Evolutionary conservation across 306 rosid genomes (phyloP), one percentile per base, ranked within the genome.

Genomic region (Begonia fuchsioides): DNA sequence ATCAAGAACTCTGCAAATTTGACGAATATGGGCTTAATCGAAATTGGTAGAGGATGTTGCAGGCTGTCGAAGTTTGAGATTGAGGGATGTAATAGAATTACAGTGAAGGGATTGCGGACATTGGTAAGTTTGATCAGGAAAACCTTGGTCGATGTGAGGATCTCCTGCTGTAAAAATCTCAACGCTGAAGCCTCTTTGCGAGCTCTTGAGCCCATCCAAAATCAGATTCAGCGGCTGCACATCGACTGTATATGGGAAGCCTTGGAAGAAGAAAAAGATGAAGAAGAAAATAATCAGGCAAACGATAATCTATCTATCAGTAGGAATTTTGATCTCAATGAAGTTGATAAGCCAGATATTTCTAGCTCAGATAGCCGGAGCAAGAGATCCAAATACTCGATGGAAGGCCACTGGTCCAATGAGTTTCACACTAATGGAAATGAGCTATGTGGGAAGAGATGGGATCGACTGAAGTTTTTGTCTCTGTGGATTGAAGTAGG

Each of bases 401-500:
- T 38, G 1, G 80, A 57, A 32, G 57, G 15, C 13, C 71, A 43
- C 17, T 67, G 65, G 66, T 68, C 60, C 2, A 1, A 53, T 60
- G 57, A 60, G 51, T 45, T 47, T 13, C 11, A 58, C 8, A 12
- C 52, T 50, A 69, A 66, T 50, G 79, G 68, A 17, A 70, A 64
- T 55, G 82, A 66, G 52, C 62, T 38, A 41, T 57, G 60, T 70
- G 48, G 60, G 53, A 69, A 72, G 61, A 58, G 72, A 52, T 80
- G 95, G 96, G 88, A 78, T 40, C 63, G 57, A 65, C 61, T 83
- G 49, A 60, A 45, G 32, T 76, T 65, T 50, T 86, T 88, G 2
- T 83, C 95, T 40, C 88, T 88, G 13, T 83, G 96, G 96, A 74
- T 88, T 39, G 81, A 47, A 14, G 95, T 88, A 12, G 96, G 93